A percentile compares a stretch with the other conserved stretches of the same genome.
These are phyloP conservation scores for Fragaria nilgerrensis DNA, from an alignment of 306 rosid species.

Conservation along the genomic window DNA sequence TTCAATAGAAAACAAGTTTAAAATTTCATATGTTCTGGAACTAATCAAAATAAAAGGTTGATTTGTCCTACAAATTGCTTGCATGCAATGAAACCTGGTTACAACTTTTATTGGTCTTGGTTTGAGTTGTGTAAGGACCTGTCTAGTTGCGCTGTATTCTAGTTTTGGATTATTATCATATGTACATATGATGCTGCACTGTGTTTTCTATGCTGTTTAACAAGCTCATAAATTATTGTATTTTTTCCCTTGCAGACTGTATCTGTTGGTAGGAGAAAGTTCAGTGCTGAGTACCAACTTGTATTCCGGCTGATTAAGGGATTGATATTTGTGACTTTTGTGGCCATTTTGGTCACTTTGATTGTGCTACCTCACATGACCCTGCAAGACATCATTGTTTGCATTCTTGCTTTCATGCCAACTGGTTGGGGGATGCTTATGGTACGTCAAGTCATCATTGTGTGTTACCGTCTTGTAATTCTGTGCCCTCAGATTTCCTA, in stretches of 20 bases:
- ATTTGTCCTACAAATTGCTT: neutral
- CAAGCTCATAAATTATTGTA: neutral
- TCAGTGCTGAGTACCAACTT: conserved; percentile 92
- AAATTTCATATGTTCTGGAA: neutral
- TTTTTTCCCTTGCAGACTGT: conserved; percentile 52
- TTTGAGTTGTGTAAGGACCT: neutral
- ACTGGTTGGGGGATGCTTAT: conserved; percentile 98
- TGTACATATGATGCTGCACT: neutral
- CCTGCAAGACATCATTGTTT: conserved; percentile 80
- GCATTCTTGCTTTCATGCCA: conserved; percentile 98
- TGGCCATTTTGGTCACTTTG: conserved; percentile 68
- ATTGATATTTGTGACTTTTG: conserved; percentile 74
- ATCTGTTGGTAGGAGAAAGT: conserved; percentile 83
- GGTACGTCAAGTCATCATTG: conserved; percentile 38
- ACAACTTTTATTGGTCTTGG: neutral
- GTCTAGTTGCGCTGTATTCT: neutral
- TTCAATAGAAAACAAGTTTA: neutral
- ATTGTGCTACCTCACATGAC: conserved; percentile 90
- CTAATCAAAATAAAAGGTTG: neutral
- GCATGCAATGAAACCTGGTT: neutral
- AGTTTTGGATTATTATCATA: neutral
- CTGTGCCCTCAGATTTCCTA: neutral
- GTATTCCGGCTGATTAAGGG: conserved; percentile 94
- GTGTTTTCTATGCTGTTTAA: neutral
- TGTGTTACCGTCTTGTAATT: neutral